These are phyloP conservation scores for Daldinia bambusicola DNA, from an alignment of 495 filamentous ascomycete species.

Conservation along the genomic window DNA sequence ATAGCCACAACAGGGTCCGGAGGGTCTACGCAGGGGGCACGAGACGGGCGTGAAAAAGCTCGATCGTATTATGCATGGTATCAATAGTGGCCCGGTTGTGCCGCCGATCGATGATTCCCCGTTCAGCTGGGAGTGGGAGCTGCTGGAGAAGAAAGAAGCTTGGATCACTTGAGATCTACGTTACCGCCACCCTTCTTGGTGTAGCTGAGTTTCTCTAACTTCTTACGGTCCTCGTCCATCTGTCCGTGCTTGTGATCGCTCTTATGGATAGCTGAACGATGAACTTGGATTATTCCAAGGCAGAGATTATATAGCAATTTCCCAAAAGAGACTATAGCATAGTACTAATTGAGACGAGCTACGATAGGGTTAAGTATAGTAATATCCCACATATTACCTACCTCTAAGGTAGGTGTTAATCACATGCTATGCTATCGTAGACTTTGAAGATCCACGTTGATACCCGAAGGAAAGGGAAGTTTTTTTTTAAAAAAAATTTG, in stretches of 20 bases:
- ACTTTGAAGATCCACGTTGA: background rate
- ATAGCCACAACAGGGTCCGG: background rate
- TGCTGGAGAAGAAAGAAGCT: slow-evolving; percentile 19
- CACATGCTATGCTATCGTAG: background rate
- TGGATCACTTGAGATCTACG: slow-evolving; percentile 20
- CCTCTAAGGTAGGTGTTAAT: too few species aligned
- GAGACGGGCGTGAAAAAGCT: slow-evolving; percentile 34
- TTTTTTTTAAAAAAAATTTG: slow-evolving; percentile 12
- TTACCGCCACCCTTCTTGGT: slow-evolving; percentile 5
- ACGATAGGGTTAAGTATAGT: too few species aligned
- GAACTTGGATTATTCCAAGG: slow-evolving; percentile 10
- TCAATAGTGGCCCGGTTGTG: slow-evolving; percentile 33
- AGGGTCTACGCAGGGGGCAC: slow-evolving; percentile 2
- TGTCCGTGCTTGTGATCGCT: slow-evolving; percentile 15
- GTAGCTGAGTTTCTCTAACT: background rate
- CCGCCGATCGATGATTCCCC: slow-evolving; percentile 25
- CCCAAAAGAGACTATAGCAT: background rate
- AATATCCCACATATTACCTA: background rate
- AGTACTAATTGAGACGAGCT: background rate
- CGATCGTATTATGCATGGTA: slow-evolving; percentile 34
- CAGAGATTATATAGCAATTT: background rate
- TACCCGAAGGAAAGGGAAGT: background rate
- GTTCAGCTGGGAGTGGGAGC: slow-evolving; percentile 20
- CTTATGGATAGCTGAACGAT: background rate
- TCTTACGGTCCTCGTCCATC: background rate